These are phyloP conservation scores for Xylaria polymorpha DNA, from an alignment of 2,329 filamentous ascomycete species.

Conservation along the genomic window DNA sequence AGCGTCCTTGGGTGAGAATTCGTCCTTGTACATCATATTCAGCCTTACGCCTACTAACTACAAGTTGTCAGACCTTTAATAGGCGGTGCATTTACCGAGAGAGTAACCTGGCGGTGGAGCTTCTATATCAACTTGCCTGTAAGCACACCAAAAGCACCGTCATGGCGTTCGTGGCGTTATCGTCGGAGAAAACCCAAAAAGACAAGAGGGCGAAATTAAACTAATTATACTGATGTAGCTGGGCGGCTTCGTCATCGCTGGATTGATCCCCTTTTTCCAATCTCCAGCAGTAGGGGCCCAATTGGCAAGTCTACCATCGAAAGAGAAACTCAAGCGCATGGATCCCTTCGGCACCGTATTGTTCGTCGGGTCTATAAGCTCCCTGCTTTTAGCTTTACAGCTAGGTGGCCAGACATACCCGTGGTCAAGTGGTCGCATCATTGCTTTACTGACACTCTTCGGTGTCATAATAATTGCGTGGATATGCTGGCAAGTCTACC, in stretches of 20 bases:
- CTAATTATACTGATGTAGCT: background rate
- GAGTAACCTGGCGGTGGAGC: too few species aligned
- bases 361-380: slow-evolving; percentile 15
- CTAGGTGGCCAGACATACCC: slow-evolving; percentile 20
- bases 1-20: background rate
- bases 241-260: background rate
- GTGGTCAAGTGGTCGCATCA: slow-evolving; percentile 15
- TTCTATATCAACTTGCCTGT: too few species aligned
- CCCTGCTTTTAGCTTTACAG: slow-evolving; percentile 16
- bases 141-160: background rate
- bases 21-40: background rate
- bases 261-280: slow-evolving; percentile 11
- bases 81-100: too few species aligned
- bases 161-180: background rate
- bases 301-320: background rate
- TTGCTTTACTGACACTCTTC: slow-evolving; percentile 14
- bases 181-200: background rate
- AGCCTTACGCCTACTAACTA: background rate
- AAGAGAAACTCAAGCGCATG: slow-evolving; percentile 20
- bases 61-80: background rate
- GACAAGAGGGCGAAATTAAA: background rate
- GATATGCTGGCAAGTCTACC: slow-evolving; percentile 18
- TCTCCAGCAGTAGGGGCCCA: slow-evolving; percentile 3
- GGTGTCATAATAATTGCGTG: slow-evolving; percentile 10
- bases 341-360: slow-evolving; percentile 18